Evolutionary conservation across 345 rosid species (phyloP), one percentile per base, ranked within the genome.

Genomic region (Boechera stricta): DNA sequence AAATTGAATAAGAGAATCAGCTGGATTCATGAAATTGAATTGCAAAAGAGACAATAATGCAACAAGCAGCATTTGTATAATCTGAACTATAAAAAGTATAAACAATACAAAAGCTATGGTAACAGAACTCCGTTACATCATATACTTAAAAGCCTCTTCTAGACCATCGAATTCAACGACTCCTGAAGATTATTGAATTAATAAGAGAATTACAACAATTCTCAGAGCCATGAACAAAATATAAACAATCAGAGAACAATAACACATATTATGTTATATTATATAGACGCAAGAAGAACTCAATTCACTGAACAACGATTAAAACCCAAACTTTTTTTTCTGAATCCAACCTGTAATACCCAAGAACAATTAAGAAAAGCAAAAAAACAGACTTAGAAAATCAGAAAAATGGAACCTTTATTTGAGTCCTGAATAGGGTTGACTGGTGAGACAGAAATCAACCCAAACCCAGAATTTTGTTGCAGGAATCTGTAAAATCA

Each of bases 351-450:
- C 16, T 5, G 7, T 3, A 21, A 15, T 12, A 26, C 36, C 47
- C 21, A 48, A 33, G n/a, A 32, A 48, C 2, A 47, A 49, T 13
- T n/a, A 38, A 42, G 7, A 6, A 69, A 1, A 11, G 15, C 0
- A 2, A 32, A 59, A 6, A 5, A 31, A 6, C 38, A 66, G 36
- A 26, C 38, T 16, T 8, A 21, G 6, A 24, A 64, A 44, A 35
- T 10, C 15, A 35, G 26, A 69, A 77, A 53, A 32, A 29, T 38
- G 31, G 53, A 71, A 78, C 81, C 81, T 78, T 78, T 71, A 4
- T 0, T 1, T 32, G 69, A 78, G 69, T 16, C 64, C 39, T 58
- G 57, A 73, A 66, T 10, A 8, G 77, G 81, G 77, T 66, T 78
- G 73, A 70, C 52, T 54, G 10, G 58, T 69, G 70, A 18, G 44